phyloP scores from a whole-genome alignment of 441 rosid species.

The Mallotus repandus region DNA sequence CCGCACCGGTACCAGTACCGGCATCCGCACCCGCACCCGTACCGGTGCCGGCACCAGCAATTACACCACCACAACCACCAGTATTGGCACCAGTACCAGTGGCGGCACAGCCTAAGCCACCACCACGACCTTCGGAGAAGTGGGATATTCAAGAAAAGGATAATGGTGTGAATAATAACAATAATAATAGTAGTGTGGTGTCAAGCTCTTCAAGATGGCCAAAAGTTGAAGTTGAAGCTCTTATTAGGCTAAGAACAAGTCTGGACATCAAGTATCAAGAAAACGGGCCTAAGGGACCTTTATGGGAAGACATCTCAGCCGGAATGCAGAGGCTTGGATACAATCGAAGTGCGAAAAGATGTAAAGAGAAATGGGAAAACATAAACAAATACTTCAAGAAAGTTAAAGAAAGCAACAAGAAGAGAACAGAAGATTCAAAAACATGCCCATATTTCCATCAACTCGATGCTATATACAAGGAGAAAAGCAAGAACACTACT shows the following conservation, averaged over 20 bases:
- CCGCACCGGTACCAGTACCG: neutral
- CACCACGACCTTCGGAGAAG: neutral
- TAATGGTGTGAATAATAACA: constrained; percentile 31
- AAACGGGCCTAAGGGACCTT: constrained; percentile 69
- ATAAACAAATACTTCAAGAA: constrained; percentile 95
- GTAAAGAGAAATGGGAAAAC: constrained; percentile 99
- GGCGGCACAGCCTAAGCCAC: constrained; percentile 10
- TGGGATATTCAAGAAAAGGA: constrained; percentile 26
- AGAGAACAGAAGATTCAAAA: constrained; percentile 75
- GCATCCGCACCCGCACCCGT: constrained; percentile 7
- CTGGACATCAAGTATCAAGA: constrained; percentile 72
- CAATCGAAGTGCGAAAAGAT: constrained; percentile 72
- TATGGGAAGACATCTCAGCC: constrained; percentile 86
- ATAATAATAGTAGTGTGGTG: constrained; percentile 26
- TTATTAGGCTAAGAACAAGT: constrained; percentile 53
- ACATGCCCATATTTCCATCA: constrained; percentile 89
- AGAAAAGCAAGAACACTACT: constrained; percentile 37
- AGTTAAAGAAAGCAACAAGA: constrained; percentile 81
- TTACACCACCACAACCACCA: constrained; percentile 16
- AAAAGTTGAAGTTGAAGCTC: constrained; percentile 62
- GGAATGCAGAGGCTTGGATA: constrained; percentile 77
- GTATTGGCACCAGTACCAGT: neutral
- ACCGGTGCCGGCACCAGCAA: constrained; percentile 12
- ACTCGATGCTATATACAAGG: constrained; percentile 68
- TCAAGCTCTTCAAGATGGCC: constrained; percentile 90